Conservation (phyloP, 306 rosid species). For the Quercus aquifolioides region DNA sequence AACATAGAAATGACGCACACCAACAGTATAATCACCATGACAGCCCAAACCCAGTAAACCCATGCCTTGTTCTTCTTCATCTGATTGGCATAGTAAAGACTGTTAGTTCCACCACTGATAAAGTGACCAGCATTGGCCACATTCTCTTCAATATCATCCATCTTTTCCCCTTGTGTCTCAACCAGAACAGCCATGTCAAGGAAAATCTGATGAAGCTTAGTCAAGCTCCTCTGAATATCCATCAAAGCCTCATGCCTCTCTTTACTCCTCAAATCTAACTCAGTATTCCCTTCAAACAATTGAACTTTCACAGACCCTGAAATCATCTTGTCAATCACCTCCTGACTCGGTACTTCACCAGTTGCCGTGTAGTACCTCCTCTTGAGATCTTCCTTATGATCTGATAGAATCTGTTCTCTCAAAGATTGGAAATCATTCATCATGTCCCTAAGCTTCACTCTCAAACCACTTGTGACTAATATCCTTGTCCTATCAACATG, state of each 20-base stretch:
- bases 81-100: conserved; percentile 73
- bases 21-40: conserved; percentile 55
- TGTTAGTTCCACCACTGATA: conserved; percentile 73
- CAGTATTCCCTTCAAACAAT: conserved; percentile 62
- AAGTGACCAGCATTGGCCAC: conserved; percentile 56
- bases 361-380: conserved; percentile 58
- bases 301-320: conserved; percentile 58
- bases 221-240: conserved; percentile 84
- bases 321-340: conserved; percentile 61
- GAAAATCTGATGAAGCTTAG: conserved; percentile 88
- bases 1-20: conserved; percentile 65
- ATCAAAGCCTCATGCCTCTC: conserved; percentile 71
- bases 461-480: conserved; percentile 67
- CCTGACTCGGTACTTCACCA: conserved; percentile 72
- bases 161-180: conserved; percentile 72
- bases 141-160: conserved; percentile 85
- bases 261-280: conserved; percentile 52
- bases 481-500: conserved; percentile 65
- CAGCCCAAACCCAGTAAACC: conserved; percentile 63
- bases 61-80: conserved; percentile 58
- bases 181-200: conserved; percentile 94
- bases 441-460: conserved; percentile 69
- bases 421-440: conserved; percentile 73
- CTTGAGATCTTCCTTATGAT: conserved; percentile 83
- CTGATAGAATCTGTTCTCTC: conserved; percentile 55